Base-by-base conservation (phyloP, 768 basidiomycete species). In the Coprinellus micaceus region DNA sequence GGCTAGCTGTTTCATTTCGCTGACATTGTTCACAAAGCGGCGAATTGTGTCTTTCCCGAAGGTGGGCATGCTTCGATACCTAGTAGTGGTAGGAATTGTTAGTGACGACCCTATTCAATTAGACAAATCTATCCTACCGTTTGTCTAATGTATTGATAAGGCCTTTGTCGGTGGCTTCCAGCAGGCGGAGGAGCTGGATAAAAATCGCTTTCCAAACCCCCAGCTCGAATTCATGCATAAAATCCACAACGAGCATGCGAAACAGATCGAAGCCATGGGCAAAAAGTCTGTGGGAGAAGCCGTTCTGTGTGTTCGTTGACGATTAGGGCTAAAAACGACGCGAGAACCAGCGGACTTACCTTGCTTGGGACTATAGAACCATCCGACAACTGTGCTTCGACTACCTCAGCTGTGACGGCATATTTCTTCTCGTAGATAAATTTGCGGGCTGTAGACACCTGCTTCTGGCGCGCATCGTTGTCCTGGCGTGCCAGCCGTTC, bases 211-310 rank as follows among this genome's bases (percentile, higher is more conserved):
- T 78, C 70, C 69, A 74, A 1, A 71, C 66, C 7, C 74, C 72
- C 15, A 76, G 57, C 54, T 76, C 73, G 43, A 76, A 65, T 54
- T 77, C 74, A 56, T 77, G 76, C 45, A 78, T 33, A 2, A 77
- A 49, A 57, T 77, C 74, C 0, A 67, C 63, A 0, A 68, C 67
- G 36, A 75, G 67, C 52, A 73, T 66, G 2, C 37, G 2, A 33
- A 58, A 71, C n/a, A 67, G 59, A 44, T 72, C 64, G 44, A 72
- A 67, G 0, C 63, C 65, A 33, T 41, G 30, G 3, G 48, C 37
- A 0, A 22, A 52, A 17, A 65, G 55, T 10, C 54, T 57, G 10
- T 52, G 26, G 0, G 68, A 66, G 53, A 75, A 73, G 0, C 72
- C 67, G 64, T 68, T 74, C 74, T 75, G 28, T 33, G 33, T 13